phyloP scores from a whole-genome alignment of 176 grass and related monocot genomes.

The Carex parvula region DNA sequence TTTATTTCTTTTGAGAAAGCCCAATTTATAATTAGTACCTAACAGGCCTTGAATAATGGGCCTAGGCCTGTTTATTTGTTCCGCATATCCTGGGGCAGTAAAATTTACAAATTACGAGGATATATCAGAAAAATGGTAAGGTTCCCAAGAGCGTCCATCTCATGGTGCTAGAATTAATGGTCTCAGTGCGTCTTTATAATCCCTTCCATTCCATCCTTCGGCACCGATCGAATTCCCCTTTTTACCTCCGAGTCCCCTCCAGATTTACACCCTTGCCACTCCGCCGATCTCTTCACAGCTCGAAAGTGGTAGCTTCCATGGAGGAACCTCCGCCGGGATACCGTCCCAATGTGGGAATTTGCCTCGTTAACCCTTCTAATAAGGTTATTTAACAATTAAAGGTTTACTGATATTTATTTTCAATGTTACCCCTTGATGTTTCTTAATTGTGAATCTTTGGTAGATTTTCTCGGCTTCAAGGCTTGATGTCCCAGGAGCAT shows the following conservation, averaged over 20 bases:
- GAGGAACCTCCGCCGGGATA: conserved; percentile 63
- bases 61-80: not conserved
- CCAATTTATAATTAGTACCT: not conserved
- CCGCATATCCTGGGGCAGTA: not conserved
- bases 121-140: not conserved
- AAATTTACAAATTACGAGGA: not conserved
- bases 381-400: conserved; percentile 34
- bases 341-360: conserved; percentile 89
- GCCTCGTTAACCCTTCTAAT: conserved; percentile 68
- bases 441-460: not conserved
- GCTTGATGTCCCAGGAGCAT: conserved; percentile 69
- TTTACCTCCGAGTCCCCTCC: not conserved
- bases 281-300: conserved; percentile 7
- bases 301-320: conserved; percentile 48
- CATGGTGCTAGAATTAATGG: not conserved
- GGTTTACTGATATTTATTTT: not conserved
- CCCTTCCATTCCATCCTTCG: conserved; percentile 22
- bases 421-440: not conserved
- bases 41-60: not conserved
- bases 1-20: not conserved
- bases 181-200: conserved; percentile 11
- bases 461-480: conserved; percentile 86
- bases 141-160: not conserved
- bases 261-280: conserved; percentile 4
- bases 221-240: conserved; percentile 1